phyloP scores from a whole-genome alignment of 2,329 filamentous ascomycete genomes.

The Coniochaeta sp. region DNA sequence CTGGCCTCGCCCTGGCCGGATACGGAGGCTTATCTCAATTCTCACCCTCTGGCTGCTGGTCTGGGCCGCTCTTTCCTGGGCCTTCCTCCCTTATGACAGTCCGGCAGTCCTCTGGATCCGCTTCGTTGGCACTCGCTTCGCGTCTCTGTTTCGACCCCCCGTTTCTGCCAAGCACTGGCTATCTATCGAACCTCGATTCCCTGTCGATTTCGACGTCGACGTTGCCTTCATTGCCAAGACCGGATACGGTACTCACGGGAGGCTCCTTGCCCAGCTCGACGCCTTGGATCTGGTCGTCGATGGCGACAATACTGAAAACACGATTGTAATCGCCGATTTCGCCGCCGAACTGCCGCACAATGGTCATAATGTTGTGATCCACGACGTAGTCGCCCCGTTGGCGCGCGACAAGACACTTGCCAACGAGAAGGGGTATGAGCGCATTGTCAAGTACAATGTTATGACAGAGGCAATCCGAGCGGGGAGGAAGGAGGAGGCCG shows the following conservation, averaged over 20 bases:
- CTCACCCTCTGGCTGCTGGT: neutral
- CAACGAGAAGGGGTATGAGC: slow-evolving; percentile 22
- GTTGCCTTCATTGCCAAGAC: slow-evolving; percentile 46
- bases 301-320: slow-evolving; percentile 26
- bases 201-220: slow-evolving; percentile 34
- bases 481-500: slow-evolving; percentile 28
- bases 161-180: slow-evolving; percentile 33
- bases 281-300: slow-evolving; percentile 33
- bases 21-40: neutral
- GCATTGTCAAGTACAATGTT: slow-evolving; percentile 30
- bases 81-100: slow-evolving; percentile 18
- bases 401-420: slow-evolving; percentile 21
- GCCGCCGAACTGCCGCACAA: slow-evolving; percentile 19
- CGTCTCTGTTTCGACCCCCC: slow-evolving; percentile 20
- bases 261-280: slow-evolving; percentile 35
- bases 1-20: neutral
- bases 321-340: slow-evolving; percentile 43
- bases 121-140: slow-evolving; percentile 13
- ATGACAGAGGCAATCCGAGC: slow-evolving; percentile 28
- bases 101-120: slow-evolving; percentile 13
- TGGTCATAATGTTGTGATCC: slow-evolving; percentile 22
- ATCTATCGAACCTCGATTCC: slow-evolving; percentile 25
- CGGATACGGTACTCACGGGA: slow-evolving; percentile 43
- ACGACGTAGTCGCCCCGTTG: slow-evolving; percentile 29
- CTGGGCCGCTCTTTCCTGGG: slow-evolving; percentile 10